Percentiles rank a stretch among this genome's conserved stretches.
These are phyloP conservation scores for Megacollybia marginata DNA, from an alignment of 768 basidiomycete genomes.

Conservation along the genomic window DNA sequence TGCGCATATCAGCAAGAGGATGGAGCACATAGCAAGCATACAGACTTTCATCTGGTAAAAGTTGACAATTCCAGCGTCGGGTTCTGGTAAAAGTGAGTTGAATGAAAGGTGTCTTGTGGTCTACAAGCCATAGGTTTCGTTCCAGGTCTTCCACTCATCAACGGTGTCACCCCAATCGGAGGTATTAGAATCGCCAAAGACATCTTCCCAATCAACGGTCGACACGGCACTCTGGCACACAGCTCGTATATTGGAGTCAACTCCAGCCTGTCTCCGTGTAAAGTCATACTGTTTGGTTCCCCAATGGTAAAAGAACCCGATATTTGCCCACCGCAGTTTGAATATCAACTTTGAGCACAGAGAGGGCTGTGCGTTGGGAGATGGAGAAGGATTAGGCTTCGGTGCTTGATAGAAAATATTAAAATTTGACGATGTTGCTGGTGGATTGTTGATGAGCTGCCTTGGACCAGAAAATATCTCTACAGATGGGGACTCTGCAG, in stretches of 20 bases:
- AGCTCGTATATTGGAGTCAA: conserved; percentile 47
- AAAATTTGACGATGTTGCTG: conserved; percentile 55
- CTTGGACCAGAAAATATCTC: conserved; percentile 42
- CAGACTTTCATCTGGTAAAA: conserved; percentile 78
- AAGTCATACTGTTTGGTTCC: conserved; percentile 94
- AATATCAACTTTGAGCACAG: conserved; percentile 50
- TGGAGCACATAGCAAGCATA: neutral
- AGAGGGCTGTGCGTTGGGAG: conserved; percentile 44
- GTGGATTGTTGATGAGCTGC: conserved; percentile 62
- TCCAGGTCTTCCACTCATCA: conserved; percentile 70
- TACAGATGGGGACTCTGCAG: conserved; percentile 17
- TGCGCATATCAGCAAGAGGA: conserved; percentile 14
- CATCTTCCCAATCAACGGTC: conserved; percentile 60
- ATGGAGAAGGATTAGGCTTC: conserved; percentile 61
- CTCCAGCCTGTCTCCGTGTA: conserved; percentile 52
- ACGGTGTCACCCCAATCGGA: conserved; percentile 46
- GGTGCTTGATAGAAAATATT: conserved; percentile 42
- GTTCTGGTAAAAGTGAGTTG: conserved; percentile 40
- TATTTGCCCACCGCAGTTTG: conserved; percentile 91
- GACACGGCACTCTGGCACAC: conserved; percentile 60
- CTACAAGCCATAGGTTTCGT: conserved; percentile 65
- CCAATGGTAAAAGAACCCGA: conserved; percentile 98
- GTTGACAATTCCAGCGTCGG: conserved; percentile 95
- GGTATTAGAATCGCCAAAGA: conserved; percentile 36
- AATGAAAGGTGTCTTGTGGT: conserved; percentile 1